A percentile compares a stretch with the other conserved stretches of the same genome.
These are phyloP conservation scores for Coniella vitis DNA, from an alignment of 2,329 filamentous ascomycete genomes.

Conservation along the genomic window DNA sequence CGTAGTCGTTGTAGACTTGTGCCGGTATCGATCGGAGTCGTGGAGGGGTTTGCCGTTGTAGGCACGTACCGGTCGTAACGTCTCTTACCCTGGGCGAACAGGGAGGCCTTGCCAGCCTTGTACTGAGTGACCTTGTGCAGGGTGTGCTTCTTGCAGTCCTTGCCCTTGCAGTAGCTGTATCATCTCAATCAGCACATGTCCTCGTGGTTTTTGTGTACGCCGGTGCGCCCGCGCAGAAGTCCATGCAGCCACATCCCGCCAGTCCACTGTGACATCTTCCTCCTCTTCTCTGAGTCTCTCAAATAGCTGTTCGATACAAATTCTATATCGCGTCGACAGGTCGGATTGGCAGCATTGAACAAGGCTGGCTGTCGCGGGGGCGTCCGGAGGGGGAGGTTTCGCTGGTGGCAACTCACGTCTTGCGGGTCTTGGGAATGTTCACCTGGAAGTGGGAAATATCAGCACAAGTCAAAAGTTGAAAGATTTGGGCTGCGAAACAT, in stretches of 20 bases:
- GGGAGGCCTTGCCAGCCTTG: conserved; percentile 54
- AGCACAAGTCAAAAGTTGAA: neutral
- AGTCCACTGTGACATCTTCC: neutral
- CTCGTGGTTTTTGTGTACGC: conserved; percentile 1
- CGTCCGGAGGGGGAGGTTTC: conserved; percentile 31
- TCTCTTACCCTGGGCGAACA: conserved; percentile 81
- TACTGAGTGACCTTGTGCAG: conserved; percentile 81
- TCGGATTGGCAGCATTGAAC: neutral
- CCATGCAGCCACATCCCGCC: conserved; percentile 39
- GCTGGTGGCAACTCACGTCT: conserved; percentile 67
- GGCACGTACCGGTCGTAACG: conserved; percentile 72
- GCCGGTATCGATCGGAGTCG: neutral
- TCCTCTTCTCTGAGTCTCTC: neutral
- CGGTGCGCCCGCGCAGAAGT: neutral
- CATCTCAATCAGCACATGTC: conserved; percentile 8
- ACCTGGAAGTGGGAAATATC: conserved; percentile 48
- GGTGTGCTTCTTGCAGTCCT: conserved; percentile 73
- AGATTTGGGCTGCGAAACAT: neutral
- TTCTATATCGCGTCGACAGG: too few relatives aligned
- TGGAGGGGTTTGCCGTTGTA: neutral
- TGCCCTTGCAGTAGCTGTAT: conserved; percentile 68
- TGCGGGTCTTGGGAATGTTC: conserved; percentile 97
- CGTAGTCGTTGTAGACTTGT: neutral
- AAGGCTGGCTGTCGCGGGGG: conserved; percentile 28
- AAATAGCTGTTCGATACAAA: neutral